Conservation (phyloP, 176 grass and related monocot species). For the maize (Zea mays) region DNA sequence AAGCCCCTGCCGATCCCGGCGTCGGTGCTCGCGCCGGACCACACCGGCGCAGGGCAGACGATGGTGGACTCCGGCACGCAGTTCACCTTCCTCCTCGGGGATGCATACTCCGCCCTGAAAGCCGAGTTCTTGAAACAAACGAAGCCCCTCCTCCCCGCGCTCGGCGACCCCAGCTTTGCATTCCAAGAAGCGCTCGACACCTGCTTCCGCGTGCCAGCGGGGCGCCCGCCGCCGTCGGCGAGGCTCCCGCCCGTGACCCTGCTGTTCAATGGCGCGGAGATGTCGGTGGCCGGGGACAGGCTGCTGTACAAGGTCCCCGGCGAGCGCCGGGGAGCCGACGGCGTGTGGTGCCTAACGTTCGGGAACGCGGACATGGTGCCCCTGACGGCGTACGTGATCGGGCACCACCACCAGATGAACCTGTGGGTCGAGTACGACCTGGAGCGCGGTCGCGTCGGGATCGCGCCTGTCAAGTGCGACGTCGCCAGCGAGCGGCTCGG, state of each 20-base stretch:
- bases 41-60: constrained; percentile 92
- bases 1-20: constrained; percentile 57
- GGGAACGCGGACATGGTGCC: constrained; percentile 90
- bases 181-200: constrained; percentile 83
- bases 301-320: constrained; percentile 78
- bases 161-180: constrained; percentile 64
- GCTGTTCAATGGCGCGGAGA: constrained; percentile 70
- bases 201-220: constrained; percentile 69
- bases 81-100: constrained; percentile 93
- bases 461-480: constrained; percentile 83
- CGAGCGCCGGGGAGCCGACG: constrained; percentile 60
- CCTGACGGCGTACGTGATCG: constrained; percentile 86
- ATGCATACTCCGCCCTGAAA: constrained; percentile 66
- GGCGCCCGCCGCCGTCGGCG: constrained; percentile 21
- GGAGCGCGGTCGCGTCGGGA: constrained; percentile 81
- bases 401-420: constrained; percentile 99
- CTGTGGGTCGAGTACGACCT: constrained; percentile 99
- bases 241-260: constrained; percentile 59
- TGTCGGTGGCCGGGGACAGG: constrained; percentile 65
- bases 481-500: constrained; percentile 83
- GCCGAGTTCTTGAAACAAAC: constrained; percentile 65
- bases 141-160: constrained; percentile 37
- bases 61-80: constrained; percentile 97
- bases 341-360: constrained; percentile 92
- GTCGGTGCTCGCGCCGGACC: constrained; percentile 75